phyloP scores from a whole-genome alignment of 2,329 filamentous ascomycete species.

The Leptographium radiaticola region DNA sequence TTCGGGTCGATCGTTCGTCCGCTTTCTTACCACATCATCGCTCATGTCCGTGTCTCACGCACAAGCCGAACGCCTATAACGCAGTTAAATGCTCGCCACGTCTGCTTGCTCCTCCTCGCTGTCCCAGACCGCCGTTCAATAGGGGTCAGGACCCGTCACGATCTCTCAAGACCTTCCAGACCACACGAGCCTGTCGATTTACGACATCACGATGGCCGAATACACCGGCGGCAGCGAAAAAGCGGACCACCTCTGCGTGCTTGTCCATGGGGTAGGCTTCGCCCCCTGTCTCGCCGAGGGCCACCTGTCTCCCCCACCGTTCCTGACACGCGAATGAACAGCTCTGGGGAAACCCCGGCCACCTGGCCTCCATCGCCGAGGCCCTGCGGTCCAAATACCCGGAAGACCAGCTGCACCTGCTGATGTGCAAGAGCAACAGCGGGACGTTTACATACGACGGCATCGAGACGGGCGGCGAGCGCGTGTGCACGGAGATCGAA shows the following conservation, averaged over 20 bases:
- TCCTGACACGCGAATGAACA: constrained; percentile 18
- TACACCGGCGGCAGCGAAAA: constrained; percentile 37
- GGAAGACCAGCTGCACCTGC: constrained; percentile 52
- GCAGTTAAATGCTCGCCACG: background rate
- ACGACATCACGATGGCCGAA: constrained; percentile 23
- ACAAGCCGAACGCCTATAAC: background rate
- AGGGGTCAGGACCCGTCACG: no score
- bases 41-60: no score
- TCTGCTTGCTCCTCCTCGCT: no score
- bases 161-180: no score
- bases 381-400: constrained; percentile 47
- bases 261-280: constrained; percentile 58
- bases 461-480: constrained; percentile 54
- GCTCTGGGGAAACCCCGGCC: constrained; percentile 68
- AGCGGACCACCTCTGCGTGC: constrained; percentile 61
- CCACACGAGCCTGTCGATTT: no score
- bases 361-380: constrained; percentile 56
- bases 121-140: no score
- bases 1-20: background rate
- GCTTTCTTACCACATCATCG: background rate
- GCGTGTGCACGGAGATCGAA: constrained; percentile 54
- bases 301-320: background rate
- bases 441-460: constrained; percentile 62
- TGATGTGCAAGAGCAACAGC: constrained; percentile 59
- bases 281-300: background rate